phyloP scores from a whole-genome alignment of 1,139 yeast species.

The Hemisphaericaspora subhashii region DNA sequence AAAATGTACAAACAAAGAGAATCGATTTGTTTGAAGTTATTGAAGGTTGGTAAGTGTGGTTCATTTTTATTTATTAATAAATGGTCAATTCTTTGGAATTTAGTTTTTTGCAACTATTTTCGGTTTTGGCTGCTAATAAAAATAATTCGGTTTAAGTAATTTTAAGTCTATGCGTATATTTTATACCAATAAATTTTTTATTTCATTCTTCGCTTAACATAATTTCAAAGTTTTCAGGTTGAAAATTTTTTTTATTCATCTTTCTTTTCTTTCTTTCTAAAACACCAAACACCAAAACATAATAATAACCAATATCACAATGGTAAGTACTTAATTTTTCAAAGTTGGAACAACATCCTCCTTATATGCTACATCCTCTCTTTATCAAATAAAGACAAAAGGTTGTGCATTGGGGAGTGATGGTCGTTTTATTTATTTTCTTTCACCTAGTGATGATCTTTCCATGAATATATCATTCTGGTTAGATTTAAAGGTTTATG shows the following conservation, averaged over 20 bases:
- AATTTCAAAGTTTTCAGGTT: neutral
- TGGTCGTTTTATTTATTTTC: conserved; percentile 13
- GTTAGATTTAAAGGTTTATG: neutral
- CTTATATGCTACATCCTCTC: conserved; percentile 17
- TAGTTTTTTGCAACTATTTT: neutral
- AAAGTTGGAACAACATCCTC: conserved; percentile 30
- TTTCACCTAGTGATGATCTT: neutral
- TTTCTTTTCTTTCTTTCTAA: neutral
- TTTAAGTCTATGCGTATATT: conserved; percentile 1
- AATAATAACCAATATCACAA: conserved; percentile 13
- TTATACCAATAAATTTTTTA: neutral
- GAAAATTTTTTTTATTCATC: conserved; percentile 1
- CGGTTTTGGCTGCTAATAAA: no score
- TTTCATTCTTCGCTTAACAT: neutral
- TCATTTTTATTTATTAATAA: no score
- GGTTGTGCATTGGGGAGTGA: conserved; percentile 40
- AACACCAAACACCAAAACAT: neutral
- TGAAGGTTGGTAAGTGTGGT: conserved; percentile 18
- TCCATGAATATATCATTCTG: neutral
- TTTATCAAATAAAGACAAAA: conserved; percentile 16
- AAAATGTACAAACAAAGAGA: conserved; percentile 17
- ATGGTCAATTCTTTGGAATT: no score
- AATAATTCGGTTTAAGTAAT: no score
- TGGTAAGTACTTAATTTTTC: conserved; percentile 28
- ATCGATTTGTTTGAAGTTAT: conserved; percentile 24